Conservation (phyloP, 2,329 filamentous ascomycete species). For the Aspergillus sp. region DNA sequence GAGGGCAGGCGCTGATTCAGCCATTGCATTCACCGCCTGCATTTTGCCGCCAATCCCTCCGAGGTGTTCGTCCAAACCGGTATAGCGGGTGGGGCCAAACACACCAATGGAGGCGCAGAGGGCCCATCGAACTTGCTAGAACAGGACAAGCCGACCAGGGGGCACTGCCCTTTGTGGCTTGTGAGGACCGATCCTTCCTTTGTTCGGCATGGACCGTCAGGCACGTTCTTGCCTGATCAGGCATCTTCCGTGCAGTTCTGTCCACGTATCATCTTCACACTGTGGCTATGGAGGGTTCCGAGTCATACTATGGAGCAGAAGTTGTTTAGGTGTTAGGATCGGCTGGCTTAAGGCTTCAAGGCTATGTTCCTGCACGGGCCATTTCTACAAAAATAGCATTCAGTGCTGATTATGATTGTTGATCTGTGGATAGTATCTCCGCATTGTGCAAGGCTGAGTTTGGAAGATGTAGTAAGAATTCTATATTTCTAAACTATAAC, state of each 20-base stretch:
- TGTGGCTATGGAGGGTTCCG: no score
- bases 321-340: no score
- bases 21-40: constrained; percentile 15
- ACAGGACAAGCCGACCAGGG: constrained; percentile 5
- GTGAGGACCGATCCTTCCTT: constrained; percentile 3
- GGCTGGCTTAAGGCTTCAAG: background rate
- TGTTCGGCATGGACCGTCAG: no score
- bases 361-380: background rate
- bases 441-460: background rate
- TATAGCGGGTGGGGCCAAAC: constrained; percentile 3
- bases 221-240: no score
- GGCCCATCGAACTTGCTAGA: constrained; percentile 29
- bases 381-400: no score
- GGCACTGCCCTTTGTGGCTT: background rate
- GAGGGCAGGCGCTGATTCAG: constrained; percentile 34
- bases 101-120: background rate
- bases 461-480: constrained; percentile 5
- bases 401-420: no score
- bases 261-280: no score
- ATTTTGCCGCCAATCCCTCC: constrained; percentile 9
- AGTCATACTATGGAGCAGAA: no score
- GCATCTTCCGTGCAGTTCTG: no score
- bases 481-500: background rate
- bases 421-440: no score
- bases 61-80: constrained; percentile 1